phyloP scores from a whole-genome alignment of 1,284 basidiomycete genomes.

The Sporisorium graminicola region DNA sequence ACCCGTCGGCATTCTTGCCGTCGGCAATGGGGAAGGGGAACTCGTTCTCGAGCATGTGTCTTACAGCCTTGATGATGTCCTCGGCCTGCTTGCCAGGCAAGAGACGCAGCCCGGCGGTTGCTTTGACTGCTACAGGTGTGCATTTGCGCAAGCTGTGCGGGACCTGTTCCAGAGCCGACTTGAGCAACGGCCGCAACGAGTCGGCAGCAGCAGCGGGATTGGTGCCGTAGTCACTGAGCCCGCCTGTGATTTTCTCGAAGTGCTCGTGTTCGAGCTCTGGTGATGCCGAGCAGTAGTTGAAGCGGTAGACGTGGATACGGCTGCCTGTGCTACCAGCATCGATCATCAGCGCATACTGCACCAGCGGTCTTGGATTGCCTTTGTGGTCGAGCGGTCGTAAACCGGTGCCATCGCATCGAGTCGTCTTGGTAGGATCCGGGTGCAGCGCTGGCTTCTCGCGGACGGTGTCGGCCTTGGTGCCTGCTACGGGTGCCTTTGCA shows the following conservation, averaged over 20 bases:
- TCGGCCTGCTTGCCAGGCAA: conserved; percentile 78
- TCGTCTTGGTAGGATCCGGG: conserved; percentile 61
- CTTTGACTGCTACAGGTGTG: conserved; percentile 91
- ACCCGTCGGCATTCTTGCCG: conserved; percentile 37
- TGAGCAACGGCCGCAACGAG: conserved; percentile 83
- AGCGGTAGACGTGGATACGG: conserved; percentile 92
- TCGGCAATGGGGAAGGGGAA: conserved; percentile 78
- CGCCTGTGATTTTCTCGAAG: conserved; percentile 86
- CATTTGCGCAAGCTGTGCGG: conserved; percentile 79
- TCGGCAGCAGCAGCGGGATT: conserved; percentile 78
- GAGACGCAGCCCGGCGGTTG: conserved; percentile 90
- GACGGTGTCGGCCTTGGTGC: conserved; percentile 27
- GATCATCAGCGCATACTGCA: conserved; percentile 94
- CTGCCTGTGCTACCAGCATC: conserved; percentile 98
- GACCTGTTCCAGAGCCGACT: conserved; percentile 83
- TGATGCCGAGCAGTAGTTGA: conserved; percentile 70
- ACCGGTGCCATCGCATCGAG: conserved; percentile 54
- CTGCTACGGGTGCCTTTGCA: conserved; percentile 29
- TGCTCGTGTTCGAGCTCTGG: conserved; percentile 92
- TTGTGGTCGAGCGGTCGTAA: conserved; percentile 44
- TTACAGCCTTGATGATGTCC: conserved; percentile 84
- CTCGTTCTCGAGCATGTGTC: conserved; percentile 75
- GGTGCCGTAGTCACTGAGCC: conserved; percentile 79
- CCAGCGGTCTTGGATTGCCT: conserved; percentile 57
- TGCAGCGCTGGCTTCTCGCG: conserved; percentile 57